Evolutionary conservation across 305 asterid species (phyloP).

Genomic region (Salvia sclarea): DNA sequence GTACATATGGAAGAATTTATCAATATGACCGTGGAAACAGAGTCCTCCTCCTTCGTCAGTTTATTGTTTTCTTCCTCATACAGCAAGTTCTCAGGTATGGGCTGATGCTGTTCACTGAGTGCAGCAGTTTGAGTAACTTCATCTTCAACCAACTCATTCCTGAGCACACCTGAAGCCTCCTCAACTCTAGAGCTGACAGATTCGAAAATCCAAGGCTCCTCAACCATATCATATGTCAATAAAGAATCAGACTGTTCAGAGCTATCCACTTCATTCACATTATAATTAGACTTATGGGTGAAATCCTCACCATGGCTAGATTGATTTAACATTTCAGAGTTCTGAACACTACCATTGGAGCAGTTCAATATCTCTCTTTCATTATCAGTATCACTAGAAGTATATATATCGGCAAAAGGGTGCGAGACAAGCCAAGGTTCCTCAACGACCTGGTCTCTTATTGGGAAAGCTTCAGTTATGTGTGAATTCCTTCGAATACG

Average conservation of each 20-base stretch:
- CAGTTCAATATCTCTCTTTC: constrained; percentile 38
- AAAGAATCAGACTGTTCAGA: constrained; percentile 33
- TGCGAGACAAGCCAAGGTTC: constrained; percentile 80
- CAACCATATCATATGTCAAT: constrained; percentile 50
- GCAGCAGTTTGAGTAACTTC: constrained; percentile 36
- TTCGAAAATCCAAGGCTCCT: constrained; percentile 92
- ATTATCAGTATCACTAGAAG: constrained; percentile 34
- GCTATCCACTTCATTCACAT: constrained; percentile 32
- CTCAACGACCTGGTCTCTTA: constrained; percentile 52
- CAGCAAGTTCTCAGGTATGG: constrained; percentile 46
- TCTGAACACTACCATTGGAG: constrained; percentile 39
- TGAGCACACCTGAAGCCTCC: constrained; percentile 32
- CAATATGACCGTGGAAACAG: constrained; percentile 70
- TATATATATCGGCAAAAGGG: constrained; percentile 39
- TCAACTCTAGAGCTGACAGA: constrained; percentile 36
- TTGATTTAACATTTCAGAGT: constrained; percentile 34
- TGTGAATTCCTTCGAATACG: constrained; percentile 38
- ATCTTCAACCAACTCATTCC: constrained; percentile 35
- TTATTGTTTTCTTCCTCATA: constrained; percentile 49
- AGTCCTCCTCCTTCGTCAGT: constrained; percentile 51
- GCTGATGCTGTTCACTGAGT: constrained; percentile 40
- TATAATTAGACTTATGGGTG: constrained; percentile 35
- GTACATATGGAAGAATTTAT: constrained; percentile 95
- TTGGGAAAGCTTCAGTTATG: constrained; percentile 37
- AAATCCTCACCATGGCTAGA: constrained; percentile 29